A percentile compares a stretch with the other conserved stretches of the same genome.
These are phyloP conservation scores for Pleurotus citrinopileatus DNA, from an alignment of 768 basidiomycete species.

Conservation along the genomic window DNA sequence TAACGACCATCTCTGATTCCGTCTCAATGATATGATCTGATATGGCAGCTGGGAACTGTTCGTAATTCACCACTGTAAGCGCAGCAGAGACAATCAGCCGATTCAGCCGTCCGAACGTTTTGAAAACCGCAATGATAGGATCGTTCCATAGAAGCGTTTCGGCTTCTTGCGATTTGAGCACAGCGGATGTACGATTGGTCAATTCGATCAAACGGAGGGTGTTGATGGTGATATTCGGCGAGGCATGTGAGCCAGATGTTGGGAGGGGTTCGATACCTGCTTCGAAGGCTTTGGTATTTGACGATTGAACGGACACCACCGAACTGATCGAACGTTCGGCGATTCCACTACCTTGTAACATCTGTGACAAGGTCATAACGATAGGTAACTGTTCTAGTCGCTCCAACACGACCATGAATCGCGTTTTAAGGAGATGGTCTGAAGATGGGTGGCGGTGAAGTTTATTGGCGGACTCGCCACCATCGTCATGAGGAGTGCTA, in stretches of 20 bases:
- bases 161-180: constrained; percentile 78
- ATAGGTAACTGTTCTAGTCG: constrained; percentile 79
- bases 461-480: constrained; percentile 13
- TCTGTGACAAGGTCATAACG: constrained; percentile 77
- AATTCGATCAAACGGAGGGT: constrained; percentile 89
- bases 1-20: constrained; percentile 69
- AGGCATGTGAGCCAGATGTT: background rate
- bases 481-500: constrained; percentile 16
- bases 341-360: constrained; percentile 45
- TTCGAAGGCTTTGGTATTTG: constrained; percentile 29
- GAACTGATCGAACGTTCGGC: background rate
- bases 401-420: constrained; percentile 73
- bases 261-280: constrained; percentile 10
- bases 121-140: constrained; percentile 69
- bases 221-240: constrained; percentile 46
- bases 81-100: constrained; percentile 62
- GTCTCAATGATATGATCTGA: constrained; percentile 53
- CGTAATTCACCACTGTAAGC: constrained; percentile 70
- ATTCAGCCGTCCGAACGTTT: constrained; percentile 75
- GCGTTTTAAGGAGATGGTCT: constrained; percentile 46
- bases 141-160: constrained; percentile 70
- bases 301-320: constrained; percentile 1
- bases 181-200: constrained; percentile 82
- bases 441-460: constrained; percentile 13
- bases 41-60: constrained; percentile 70